Evolutionary conservation across 306 rosid genomes (phyloP), one percentile per base, ranked within the genome.

Genomic region (Malus orientalis): DNA sequence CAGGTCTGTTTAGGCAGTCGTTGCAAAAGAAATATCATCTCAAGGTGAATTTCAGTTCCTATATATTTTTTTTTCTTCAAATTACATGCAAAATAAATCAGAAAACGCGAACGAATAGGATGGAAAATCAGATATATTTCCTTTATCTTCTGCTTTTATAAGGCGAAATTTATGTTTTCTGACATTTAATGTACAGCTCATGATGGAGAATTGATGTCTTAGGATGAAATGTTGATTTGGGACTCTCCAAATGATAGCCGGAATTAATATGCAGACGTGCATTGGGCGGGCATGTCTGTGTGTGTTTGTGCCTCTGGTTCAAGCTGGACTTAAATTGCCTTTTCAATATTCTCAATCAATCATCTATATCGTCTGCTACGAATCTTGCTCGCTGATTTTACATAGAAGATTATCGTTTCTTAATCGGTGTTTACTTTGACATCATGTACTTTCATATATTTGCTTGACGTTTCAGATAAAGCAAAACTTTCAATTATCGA

Each of bases 21-120:
- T 82, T 90, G 74, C 92, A 90, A 79, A 88, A 90, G 87, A 80
- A 85, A 71, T 90, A 90, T 81, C 96, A 90, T 85, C 85, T 90
- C 16, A 29, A 80, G 92, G 92, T 90, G 74, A 79, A 47, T 20
- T 71, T 19, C 20, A 59, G 32, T 74, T 18, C 59, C 49, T 40
- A 25, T 3, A 32, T 29, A 9, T 71, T 58, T 23, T 65, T 65
- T 25, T 18, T 59, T 40, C 57, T 73, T 59, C 25, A 38, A 15
- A 22, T 40, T 23, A 59, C 42, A 59, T 25, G 67, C 67, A 36
- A 73, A 58, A 33, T 58, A 22, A 25, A 54, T 33, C 63, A 54
- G 22, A 73, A 6, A 8, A 38, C 55, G 25, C 16, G 29, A 13
- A 38, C 16, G 9, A 23, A 73, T 73, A 23, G 76, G 25, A n/a